Base-by-base conservation (phyloP, 148 eudicot genomes). In the Rhododendron kiyosumense region DNA sequence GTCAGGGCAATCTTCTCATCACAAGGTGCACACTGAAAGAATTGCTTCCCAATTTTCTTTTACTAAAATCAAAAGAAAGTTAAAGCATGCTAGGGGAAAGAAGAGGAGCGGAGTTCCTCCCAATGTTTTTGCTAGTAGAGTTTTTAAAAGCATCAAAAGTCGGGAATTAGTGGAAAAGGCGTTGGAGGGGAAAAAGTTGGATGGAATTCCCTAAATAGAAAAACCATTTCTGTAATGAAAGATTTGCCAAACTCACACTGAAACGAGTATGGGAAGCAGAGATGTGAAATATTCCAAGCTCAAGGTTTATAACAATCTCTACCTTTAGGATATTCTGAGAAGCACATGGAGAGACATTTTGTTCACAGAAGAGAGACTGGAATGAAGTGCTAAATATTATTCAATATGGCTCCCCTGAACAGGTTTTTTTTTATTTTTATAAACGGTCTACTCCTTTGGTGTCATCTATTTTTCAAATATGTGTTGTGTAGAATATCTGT, bases 211-310 rank as follows among this genome's bases (percentile, higher is more conserved):
- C 36, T 3, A 34, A 34, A 34, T 34, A 34, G 36, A 34, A 92
- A 94, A 92, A 94, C 84, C 98, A 92, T 89, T 94, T 95, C 81
- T 95, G 90, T 83, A 90, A 87, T 4, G 98, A 95, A 89, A 94
- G 89, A 87, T 90, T 97, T 86, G 89, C 96, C 18, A 91, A 85
- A 87, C 81, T 90, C 78, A 87, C 51, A 22, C 75, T 36, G 76
- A 82, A 41, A 82, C 22, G n/a, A 63, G 78, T 28, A 9, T 9
- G 14, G 91, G 61, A 81, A 63, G 63, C 63, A 89, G 86, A 45
- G 61, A 69, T 73, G 79, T 69, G 85, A 88, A 86, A 41, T 61
- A 87, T 85, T 82, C 92, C 3, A 91, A 89, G 90, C 89, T 85
- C 86, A 92, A 92, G 88, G 90, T 92, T 71, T 89, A 95, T 51